Conservation (phyloP, 805 yeast genomes). For the Cyberlindnera veronae region DNA sequence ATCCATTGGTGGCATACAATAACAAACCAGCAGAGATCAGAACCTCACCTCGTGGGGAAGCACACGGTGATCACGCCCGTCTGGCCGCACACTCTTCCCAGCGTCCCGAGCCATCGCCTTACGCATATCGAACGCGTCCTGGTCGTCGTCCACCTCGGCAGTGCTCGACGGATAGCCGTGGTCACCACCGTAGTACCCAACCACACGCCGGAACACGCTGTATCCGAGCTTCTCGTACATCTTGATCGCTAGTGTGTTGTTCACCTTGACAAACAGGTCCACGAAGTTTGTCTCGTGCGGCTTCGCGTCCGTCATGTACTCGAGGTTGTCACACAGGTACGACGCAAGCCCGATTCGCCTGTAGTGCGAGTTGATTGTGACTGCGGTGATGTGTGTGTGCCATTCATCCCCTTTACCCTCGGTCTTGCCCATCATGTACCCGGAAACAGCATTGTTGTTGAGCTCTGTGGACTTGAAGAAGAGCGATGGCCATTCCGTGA, state of each 20-base stretch:
- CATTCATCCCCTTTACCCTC: slow-evolving; percentile 84
- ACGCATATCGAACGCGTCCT: slow-evolving; percentile 90
- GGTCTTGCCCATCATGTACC: slow-evolving; percentile 94
- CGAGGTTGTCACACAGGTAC: slow-evolving; percentile 68
- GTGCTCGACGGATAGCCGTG: slow-evolving; percentile 34
- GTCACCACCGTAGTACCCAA: slow-evolving; percentile 79
- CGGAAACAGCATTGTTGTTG: slow-evolving; percentile 40
- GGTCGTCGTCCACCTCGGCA: slow-evolving; percentile 53
- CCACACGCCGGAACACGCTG: slow-evolving; percentile 77
- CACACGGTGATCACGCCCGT: slow-evolving; percentile 59
- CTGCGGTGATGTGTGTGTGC: slow-evolving; percentile 97
- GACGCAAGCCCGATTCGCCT: slow-evolving; percentile 86
- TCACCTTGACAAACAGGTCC: slow-evolving; percentile 88
- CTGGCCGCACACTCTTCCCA: slow-evolving; percentile 47
- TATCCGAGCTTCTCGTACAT: slow-evolving; percentile 87
- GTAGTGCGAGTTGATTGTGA: slow-evolving; percentile 79
- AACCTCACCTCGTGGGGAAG: slow-evolving; percentile 66
- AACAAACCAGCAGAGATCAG: too few species aligned
- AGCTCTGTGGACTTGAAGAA: slow-evolving; percentile 70
- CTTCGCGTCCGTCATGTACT: slow-evolving; percentile 67
- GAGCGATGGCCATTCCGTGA: slow-evolving; percentile 83
- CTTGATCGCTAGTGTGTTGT: slow-evolving; percentile 73
- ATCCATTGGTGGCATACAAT: too few species aligned
- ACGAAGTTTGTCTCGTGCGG: slow-evolving; percentile 81
- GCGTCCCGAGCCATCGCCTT: slow-evolving; percentile 57